Base-by-base conservation (phyloP, 2,329 filamentous ascomycete genomes). In the Neonectria magnoliae region DNA sequence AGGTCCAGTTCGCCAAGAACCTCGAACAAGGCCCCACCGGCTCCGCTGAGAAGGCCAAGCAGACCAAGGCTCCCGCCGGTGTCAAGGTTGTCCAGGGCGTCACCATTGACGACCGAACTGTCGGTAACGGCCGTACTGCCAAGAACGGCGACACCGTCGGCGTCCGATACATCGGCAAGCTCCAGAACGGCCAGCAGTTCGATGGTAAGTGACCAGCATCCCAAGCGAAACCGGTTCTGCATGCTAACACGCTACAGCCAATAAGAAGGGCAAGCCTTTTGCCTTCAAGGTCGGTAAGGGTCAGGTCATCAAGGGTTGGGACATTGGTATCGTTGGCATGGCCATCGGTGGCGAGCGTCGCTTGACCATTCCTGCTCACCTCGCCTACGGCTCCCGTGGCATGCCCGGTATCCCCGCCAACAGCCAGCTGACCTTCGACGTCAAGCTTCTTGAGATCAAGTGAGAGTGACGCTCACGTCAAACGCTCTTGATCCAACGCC, bases 241-340 rank as follows among this genome's bases (percentile, higher is more conserved):
- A 14, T 42, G 47, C 73, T 76, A 73, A 76, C 73, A 64, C 48
- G 22, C 14, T 69, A 47, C 75, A 94, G 93, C 94, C 81, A 98
- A 99, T 88, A 99, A 98, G 88, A 98, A 97, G 85, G 96, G 96
- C 76, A 94, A 97, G 85, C 95, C 97, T 63, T 99, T 99, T 85
- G 88, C 87, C 72, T 98, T 98, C 89, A 97, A 95, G 86, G 90
- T 97, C 66, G 97, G 96, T 73, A 89, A 90, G 78, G 94, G 94
- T 67, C 93, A 98, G 81, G 97, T 99, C 76, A 99, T 99, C 85
- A 96, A 97, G 88, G 96, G 96, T 73, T 98, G 96, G 97, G 97
- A 99, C 80, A 88, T 98, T 70, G 96, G 96, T 82, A 85, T 99
- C 73, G 86, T 88, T 72, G 97, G 97, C 81, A 98, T 99, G 93